phyloP scores from a whole-genome alignment of 106 monocot genomes.

The Gastrodia elata region DNA sequence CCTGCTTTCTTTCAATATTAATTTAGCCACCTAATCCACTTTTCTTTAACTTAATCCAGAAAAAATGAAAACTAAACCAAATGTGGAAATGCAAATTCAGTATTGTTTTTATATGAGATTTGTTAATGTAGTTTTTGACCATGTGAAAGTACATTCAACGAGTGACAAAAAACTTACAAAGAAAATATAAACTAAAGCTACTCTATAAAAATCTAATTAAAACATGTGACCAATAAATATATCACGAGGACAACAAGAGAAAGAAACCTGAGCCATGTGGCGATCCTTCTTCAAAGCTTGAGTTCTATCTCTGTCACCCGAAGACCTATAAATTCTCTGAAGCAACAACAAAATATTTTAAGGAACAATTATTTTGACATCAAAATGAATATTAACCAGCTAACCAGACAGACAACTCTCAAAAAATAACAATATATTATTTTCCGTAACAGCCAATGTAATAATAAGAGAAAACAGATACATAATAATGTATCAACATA shows the following conservation, averaged over 20 bases:
- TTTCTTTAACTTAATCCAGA: too few relatives aligned
- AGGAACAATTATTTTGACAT: neutral
- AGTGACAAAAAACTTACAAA: neutral
- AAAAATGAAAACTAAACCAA: too few relatives aligned
- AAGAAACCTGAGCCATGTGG: slow-evolving; percentile 55
- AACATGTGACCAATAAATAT: neutral
- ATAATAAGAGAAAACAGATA: too few relatives aligned
- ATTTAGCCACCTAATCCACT: too few relatives aligned
- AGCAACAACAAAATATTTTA: neutral
- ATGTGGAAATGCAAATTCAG: too few relatives aligned
- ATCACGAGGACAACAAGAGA: neutral
- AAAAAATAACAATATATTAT: too few relatives aligned
- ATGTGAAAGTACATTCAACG: too few relatives aligned
- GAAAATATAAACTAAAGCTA: neutral
- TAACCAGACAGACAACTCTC: neutral
- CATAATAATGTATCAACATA: too few relatives aligned
- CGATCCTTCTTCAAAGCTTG: slow-evolving; percentile 61
- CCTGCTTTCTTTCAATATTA: neutral
- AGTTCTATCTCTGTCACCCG: slow-evolving; percentile 65
- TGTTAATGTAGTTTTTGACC: too few relatives aligned
- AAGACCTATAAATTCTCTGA: slow-evolving; percentile 69
- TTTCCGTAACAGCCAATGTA: too few relatives aligned
- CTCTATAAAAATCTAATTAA: neutral
- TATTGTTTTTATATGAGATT: too few relatives aligned
- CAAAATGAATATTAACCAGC: neutral